Percentiles rank a stretch among this genome's conserved stretches.
Conservation (phyloP, 192 early-diverging fungal genomes). For the Umbelopsis ramanniana region DNA sequence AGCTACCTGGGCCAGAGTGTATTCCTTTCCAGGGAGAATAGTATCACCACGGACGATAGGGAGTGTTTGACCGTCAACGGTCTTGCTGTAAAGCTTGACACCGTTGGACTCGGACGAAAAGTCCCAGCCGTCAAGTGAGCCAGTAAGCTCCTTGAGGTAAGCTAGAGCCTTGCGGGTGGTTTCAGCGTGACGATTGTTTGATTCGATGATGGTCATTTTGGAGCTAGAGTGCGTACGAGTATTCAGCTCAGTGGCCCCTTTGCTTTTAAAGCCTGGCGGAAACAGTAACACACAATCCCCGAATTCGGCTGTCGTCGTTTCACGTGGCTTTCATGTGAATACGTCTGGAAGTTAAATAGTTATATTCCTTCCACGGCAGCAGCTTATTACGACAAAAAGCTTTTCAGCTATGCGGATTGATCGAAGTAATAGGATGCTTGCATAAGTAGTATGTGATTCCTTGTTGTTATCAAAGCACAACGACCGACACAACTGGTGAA, state of each 20-base stretch:
- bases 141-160: conserved; percentile 49
- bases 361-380: no score
- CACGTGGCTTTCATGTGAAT: conserved; percentile 2
- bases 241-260: background rate
- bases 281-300: background rate
- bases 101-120: conserved; percentile 46
- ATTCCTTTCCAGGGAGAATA: conserved; percentile 43
- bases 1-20: conserved; percentile 49
- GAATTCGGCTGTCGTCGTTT: background rate
- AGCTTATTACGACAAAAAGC: no score
- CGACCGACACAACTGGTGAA: no score
- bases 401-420: no score
- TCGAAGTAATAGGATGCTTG: no score
- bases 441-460: no score
- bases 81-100: conserved; percentile 53
- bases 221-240: background rate
- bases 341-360: no score
- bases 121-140: conserved; percentile 52
- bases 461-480: no score
- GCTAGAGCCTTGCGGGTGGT: conserved; percentile 29
- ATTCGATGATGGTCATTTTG: conserved; percentile 34
- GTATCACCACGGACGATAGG: conserved; percentile 58
- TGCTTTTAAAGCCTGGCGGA: conserved; percentile 3
- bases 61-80: conserved; percentile 41
- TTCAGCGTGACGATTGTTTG: conserved; percentile 45